These are phyloP conservation scores for Metschnikowia shivogae DNA, from an alignment of 805 yeast species.

Conservation along the genomic window DNA sequence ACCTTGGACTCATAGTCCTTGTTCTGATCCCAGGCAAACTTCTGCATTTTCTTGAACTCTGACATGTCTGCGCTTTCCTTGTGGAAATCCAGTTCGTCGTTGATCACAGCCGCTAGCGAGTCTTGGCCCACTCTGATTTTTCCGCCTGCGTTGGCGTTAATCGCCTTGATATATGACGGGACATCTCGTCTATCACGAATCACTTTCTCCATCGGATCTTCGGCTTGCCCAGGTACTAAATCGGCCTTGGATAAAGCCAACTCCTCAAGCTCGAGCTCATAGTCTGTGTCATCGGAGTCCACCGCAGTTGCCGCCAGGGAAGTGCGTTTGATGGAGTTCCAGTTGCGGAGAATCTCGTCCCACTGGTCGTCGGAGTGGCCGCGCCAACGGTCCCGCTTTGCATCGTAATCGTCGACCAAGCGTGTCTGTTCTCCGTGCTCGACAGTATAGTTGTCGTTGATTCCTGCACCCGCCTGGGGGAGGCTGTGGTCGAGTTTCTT, in stretches of 20 bases:
- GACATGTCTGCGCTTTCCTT: conserved; percentile 48
- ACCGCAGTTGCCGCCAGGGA: conserved; percentile 11
- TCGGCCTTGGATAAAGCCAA: conserved; percentile 28
- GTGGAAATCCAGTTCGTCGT: conserved; percentile 19
- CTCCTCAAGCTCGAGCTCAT: conserved; percentile 38
- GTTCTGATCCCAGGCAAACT: conserved; percentile 45
- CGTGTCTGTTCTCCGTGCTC: conserved; percentile 15
- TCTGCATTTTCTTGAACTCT: conserved; percentile 45
- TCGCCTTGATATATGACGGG: conserved; percentile 60
- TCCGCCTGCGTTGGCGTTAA: conserved; percentile 21
- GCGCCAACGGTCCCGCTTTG: conserved; percentile 76
- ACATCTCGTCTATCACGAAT: conserved; percentile 70
- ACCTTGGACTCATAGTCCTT: conserved; percentile 12
- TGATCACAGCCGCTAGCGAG: conserved; percentile 21
- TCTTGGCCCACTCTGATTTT: conserved; percentile 36
- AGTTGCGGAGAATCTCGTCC: conserved; percentile 43
- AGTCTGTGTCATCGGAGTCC: conserved; percentile 37
- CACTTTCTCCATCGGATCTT: conserved; percentile 38
- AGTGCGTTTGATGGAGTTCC: conserved; percentile 37
- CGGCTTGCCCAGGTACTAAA: conserved; percentile 21
- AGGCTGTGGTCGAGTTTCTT: conserved; percentile 44
- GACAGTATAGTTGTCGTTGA: conserved; percentile 40
- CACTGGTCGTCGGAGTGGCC: conserved; percentile 69
- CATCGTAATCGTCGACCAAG: conserved; percentile 52
- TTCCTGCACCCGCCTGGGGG: conserved; percentile 55